phyloP scores from a whole-genome alignment of 106 monocot genomes.

The Platanthera zijinensis region DNA sequence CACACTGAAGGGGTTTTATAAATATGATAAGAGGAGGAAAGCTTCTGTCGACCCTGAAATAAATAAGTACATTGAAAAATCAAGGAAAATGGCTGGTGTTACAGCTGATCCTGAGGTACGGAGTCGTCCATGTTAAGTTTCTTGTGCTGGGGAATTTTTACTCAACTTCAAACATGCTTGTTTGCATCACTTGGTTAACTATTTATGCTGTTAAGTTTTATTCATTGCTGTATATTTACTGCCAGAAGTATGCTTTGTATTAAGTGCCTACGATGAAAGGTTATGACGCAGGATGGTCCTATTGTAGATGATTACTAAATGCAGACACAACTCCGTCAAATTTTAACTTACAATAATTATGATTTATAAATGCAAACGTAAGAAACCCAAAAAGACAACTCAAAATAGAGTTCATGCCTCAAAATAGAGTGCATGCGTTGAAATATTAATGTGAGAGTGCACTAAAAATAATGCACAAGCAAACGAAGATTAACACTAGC shows the following conservation, averaged over 20 bases:
- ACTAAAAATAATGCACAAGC: too few species aligned
- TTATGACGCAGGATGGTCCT: too few species aligned
- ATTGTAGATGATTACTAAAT: too few species aligned
- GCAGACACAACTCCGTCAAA: too few species aligned
- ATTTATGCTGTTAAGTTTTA: background rate
- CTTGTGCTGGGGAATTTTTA: background rate
- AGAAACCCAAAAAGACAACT: too few species aligned
- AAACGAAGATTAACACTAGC: too few species aligned
- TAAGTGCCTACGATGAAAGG: background rate
- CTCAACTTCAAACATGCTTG: background rate
- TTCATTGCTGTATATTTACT: background rate
- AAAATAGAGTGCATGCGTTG: too few species aligned
- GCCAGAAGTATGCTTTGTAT: background rate
- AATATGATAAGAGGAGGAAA: constrained; percentile 65
- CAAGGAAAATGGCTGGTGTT: constrained; percentile 59
- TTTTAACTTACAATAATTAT: too few species aligned
- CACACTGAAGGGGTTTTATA: constrained; percentile 72
- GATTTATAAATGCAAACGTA: too few species aligned
- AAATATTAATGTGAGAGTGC: too few species aligned
- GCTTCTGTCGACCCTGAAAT: constrained; percentile 73
- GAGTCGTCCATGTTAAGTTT: background rate
- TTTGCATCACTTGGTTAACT: background rate
- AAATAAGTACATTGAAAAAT: constrained; percentile 65
- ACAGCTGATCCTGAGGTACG: constrained; percentile 56
- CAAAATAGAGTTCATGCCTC: too few species aligned